Conservation (phyloP, 257 asterid genomes). For the Paulownia fortunei region DNA sequence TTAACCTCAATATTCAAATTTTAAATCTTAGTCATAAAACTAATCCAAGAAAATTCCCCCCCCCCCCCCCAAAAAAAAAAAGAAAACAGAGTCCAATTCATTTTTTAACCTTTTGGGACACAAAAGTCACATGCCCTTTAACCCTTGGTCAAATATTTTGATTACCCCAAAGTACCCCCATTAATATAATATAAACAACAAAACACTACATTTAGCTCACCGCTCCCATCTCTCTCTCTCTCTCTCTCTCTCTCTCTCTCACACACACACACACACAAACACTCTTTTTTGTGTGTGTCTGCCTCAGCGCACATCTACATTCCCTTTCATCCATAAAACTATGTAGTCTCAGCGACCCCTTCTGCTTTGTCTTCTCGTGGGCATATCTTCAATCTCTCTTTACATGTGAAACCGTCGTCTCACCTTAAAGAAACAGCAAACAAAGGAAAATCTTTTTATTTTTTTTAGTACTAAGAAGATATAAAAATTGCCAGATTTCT, state of each 20-base stretch:
- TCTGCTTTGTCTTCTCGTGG: conserved; percentile 38
- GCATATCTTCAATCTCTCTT: conserved; percentile 23
- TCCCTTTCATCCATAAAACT: conserved; percentile 45
- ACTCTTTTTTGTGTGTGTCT: conserved; percentile 4
- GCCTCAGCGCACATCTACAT: conserved; percentile 27
- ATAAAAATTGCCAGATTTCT: conserved; percentile 23
- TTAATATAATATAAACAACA: conserved; percentile 5
- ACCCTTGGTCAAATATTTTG: conserved; percentile 18
- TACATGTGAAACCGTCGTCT: conserved; percentile 31
- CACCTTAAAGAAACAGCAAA: conserved; percentile 9
- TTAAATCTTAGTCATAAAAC: neutral
- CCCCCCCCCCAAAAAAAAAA: too few relatives aligned
- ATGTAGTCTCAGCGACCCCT: conserved; percentile 36
- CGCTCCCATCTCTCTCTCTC: conserved; percentile 21
- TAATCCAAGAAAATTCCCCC: neutral
- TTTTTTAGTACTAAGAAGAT: neutral
- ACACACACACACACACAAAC: neutral
- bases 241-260: conserved; percentile 22
- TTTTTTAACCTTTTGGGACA: neutral
- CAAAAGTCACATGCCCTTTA: conserved; percentile 8
- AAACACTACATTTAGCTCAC: conserved; percentile 9
- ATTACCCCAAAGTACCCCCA: conserved; percentile 26
- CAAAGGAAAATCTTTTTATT: neutral
- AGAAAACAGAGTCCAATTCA: neutral
- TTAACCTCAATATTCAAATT: neutral